These are phyloP conservation scores for Aspergillus fructus DNA, from an alignment of 2,329 filamentous ascomycete genomes.

Conservation along the genomic window DNA sequence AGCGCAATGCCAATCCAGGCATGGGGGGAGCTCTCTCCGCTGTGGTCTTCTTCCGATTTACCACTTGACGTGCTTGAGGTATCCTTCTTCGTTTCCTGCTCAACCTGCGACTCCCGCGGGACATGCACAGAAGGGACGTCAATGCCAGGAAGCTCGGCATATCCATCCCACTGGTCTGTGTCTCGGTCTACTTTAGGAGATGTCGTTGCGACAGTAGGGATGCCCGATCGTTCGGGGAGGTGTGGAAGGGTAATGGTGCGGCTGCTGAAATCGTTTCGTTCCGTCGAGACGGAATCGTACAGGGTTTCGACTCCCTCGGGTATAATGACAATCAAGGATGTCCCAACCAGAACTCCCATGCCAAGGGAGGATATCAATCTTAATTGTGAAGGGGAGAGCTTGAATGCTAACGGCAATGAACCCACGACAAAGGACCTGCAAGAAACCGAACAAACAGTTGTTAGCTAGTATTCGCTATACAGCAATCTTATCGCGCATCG, in stretches of 20 bases:
- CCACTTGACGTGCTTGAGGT: constrained; percentile 33
- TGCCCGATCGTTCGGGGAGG: constrained; percentile 27
- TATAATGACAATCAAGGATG: constrained; percentile 94
- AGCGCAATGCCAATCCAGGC: constrained; percentile 86
- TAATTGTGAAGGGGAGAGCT: constrained; percentile 80
- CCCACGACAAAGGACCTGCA: constrained; percentile 88
- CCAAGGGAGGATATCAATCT: constrained; percentile 89
- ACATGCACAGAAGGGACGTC: constrained; percentile 19
- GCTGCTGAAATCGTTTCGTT: constrained; percentile 32
- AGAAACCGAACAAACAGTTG: constrained; percentile 2
- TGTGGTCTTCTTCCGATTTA: constrained; percentile 38
- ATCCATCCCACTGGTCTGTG: background rate
- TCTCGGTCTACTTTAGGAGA: background rate
- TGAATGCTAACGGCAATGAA: constrained; percentile 84
- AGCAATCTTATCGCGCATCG: background rate
- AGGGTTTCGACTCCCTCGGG: constrained; percentile 93
- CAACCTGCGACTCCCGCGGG: constrained; percentile 24
- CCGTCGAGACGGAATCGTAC: constrained; percentile 55
- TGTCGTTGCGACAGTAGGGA: constrained; percentile 17
- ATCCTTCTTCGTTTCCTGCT: constrained; percentile 24
- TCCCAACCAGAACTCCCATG: constrained; percentile 90
- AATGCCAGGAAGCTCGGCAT: background rate
- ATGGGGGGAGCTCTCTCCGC: constrained; percentile 55
- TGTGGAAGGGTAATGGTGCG: constrained; percentile 26
- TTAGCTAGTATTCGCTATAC: constrained; percentile 12